phyloP scores from a whole-genome alignment of 2,329 filamentous ascomycete genomes.

The Xylariaceae sp. region DNA sequence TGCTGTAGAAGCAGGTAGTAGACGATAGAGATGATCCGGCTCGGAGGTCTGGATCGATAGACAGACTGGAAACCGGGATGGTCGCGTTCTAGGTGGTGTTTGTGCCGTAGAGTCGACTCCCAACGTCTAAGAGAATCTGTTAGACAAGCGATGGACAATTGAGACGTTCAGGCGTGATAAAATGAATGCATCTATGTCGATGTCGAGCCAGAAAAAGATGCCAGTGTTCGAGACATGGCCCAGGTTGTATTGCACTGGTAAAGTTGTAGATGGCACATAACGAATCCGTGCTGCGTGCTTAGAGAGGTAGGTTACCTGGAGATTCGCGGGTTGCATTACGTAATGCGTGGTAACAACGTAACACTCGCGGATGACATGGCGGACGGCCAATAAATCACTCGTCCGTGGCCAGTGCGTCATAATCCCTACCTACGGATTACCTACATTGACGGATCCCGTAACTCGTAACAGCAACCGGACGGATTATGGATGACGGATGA shows the following conservation, averaged over 20 bases:
- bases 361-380: neutral
- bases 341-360: neutral
- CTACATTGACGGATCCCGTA: no score
- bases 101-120: neutral
- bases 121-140: constrained; percentile 1
- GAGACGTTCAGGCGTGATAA: neutral
- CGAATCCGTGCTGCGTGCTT: neutral
- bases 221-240: constrained; percentile 4
- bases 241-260: neutral
- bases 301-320: neutral
- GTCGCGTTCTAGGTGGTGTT: constrained; percentile 12
- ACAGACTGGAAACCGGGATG: constrained; percentile 9
- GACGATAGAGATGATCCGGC: neutral
- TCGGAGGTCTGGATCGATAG: neutral
- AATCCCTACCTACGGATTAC: no score
- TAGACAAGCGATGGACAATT: constrained; percentile 5
- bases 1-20: neutral
- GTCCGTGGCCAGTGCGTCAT: no score
- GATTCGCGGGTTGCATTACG: neutral
- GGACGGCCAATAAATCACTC: no score
- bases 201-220: constrained; percentile 4
- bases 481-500: no score
- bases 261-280: neutral
- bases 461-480: no score
- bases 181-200: constrained; percentile 1